These are phyloP conservation scores for Puccinia hordei DNA, from an alignment of 1,284 basidiomycete species.

Conservation along the genomic window DNA sequence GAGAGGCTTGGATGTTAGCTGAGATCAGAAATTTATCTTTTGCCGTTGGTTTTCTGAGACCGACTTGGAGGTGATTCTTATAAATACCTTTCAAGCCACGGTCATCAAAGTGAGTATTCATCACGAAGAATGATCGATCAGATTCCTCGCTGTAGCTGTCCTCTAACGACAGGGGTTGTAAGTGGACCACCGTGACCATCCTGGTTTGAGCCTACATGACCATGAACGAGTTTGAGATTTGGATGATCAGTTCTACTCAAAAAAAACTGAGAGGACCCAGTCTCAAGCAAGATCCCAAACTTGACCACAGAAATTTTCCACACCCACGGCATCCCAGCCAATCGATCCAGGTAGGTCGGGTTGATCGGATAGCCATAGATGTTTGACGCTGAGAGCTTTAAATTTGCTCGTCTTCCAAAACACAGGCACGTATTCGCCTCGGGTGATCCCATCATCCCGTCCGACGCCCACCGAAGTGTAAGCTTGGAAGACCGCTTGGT, in stretches of 20 bases:
- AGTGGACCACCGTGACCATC: slow-evolving; percentile 27
- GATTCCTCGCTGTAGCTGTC: background rate
- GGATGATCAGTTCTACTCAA: slow-evolving; percentile 5
- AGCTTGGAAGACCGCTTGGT: slow-evolving; percentile 25
- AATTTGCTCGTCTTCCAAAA: slow-evolving; percentile 54
- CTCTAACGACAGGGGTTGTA: background rate
- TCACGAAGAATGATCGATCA: slow-evolving; percentile 48
- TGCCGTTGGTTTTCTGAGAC: background rate
- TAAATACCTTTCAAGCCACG: slow-evolving; percentile 47
- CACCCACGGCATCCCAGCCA: slow-evolving; percentile 55
- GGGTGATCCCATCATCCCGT: slow-evolving; percentile 53
- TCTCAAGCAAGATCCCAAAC: slow-evolving; percentile 12
- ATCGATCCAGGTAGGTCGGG: slow-evolving; percentile 52
- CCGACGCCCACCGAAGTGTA: slow-evolving; percentile 54
- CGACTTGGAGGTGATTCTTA: background rate
- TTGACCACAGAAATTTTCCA: slow-evolving; percentile 17
- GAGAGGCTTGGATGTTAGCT: background rate
- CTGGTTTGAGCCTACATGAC: slow-evolving; percentile 21
- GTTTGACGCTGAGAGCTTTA: slow-evolving; percentile 46
- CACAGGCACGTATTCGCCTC: slow-evolving; percentile 54
- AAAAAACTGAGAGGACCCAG: slow-evolving; percentile 14
- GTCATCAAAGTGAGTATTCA: slow-evolving; percentile 56
- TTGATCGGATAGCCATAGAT: slow-evolving; percentile 55
- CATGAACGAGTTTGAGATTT: slow-evolving; percentile 1
- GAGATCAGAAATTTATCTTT: background rate